Evolutionary conservation across 768 basidiomycete species (phyloP).

Genomic region (Cubamyces lactineus): DNA sequence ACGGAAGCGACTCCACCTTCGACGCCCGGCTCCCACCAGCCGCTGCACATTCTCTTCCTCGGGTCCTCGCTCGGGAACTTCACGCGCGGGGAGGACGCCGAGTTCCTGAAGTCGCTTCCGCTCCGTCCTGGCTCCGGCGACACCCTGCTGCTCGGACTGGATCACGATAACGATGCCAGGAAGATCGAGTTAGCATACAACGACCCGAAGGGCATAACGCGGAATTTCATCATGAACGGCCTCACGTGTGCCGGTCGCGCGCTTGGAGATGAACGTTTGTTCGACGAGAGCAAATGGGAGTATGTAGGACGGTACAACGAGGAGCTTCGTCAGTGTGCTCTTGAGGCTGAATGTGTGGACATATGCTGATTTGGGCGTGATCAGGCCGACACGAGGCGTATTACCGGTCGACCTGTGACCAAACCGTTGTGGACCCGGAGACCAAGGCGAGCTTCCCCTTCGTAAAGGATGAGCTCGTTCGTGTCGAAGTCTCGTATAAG

Average conservation of each 20-base stretch:
- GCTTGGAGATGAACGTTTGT: constrained; percentile 67
- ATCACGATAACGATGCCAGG: constrained; percentile 74
- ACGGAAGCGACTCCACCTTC: constrained; percentile 42
- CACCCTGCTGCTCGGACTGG: constrained; percentile 88
- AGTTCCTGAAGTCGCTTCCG: constrained; percentile 80
- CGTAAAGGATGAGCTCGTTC: constrained; percentile 71
- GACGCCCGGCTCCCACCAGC: constrained; percentile 50
- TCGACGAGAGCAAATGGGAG: constrained; percentile 73
- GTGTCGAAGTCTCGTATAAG: constrained; percentile 89
- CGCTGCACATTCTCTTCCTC: constrained; percentile 86
- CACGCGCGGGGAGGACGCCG: constrained; percentile 61
- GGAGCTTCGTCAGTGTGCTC: constrained; percentile 43
- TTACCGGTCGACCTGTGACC: constrained; percentile 66
- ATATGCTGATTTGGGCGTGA: constrained; percentile 1
- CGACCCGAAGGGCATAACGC: constrained; percentile 73
- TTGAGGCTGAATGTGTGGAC: neutral
- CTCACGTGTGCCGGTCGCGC: constrained; percentile 67
- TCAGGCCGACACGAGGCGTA: constrained; percentile 87
- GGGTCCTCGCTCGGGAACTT: constrained; percentile 96
- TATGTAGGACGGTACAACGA: constrained; percentile 68
- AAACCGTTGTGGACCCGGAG: constrained; percentile 57
- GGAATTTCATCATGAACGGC: constrained; percentile 85
- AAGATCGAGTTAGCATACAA: constrained; percentile 87
- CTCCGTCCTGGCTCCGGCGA: constrained; percentile 75
- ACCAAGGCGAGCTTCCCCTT: constrained; percentile 54